These are phyloP conservation scores for Orbilia ellipsospora DNA, from an alignment of 2,329 filamentous ascomycete genomes.

Conservation along the genomic window DNA sequence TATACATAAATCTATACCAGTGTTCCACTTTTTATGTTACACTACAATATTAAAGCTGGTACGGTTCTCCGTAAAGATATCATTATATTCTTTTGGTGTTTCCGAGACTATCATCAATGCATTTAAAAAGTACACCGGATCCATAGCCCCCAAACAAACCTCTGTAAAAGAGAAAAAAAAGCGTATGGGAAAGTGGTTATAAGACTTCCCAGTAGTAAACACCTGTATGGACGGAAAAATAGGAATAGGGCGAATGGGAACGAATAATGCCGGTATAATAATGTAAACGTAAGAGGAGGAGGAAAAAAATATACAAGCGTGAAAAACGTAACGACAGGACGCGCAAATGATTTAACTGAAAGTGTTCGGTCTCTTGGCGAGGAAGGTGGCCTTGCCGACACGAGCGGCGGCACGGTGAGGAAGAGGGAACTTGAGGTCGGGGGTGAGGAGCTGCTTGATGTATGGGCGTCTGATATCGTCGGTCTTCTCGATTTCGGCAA, in stretches of 20 bases:
- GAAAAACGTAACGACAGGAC: slow-evolving; percentile 35
- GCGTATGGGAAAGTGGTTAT: slow-evolving; percentile 36
- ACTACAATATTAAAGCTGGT: not conserved
- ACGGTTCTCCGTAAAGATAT: slow-evolving; percentile 48
- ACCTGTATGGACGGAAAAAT: slow-evolving; percentile 43
- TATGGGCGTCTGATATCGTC: slow-evolving; percentile 97
- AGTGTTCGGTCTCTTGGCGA: slow-evolving; percentile 91
- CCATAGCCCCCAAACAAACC: slow-evolving; percentile 54
- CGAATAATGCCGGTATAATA: slow-evolving; percentile 53
- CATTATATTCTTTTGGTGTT: slow-evolving; percentile 55
- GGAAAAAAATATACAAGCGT: slow-evolving; percentile 53
- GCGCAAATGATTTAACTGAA: slow-evolving; percentile 81
- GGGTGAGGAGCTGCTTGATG: slow-evolving; percentile 97
- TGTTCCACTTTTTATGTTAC: not conserved
- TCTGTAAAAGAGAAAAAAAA: slow-evolving; percentile 43
- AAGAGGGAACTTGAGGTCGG: slow-evolving; percentile 97
- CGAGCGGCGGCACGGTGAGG: slow-evolving; percentile 92
- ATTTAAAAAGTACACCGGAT: slow-evolving; percentile 55
- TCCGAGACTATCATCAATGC: slow-evolving; percentile 56
- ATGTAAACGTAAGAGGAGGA: slow-evolving; percentile 48
- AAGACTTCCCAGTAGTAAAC: slow-evolving; percentile 47
- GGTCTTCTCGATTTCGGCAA: slow-evolving; percentile 94
- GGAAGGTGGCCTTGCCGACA: slow-evolving; percentile 89
- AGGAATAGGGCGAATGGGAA: slow-evolving; percentile 30
- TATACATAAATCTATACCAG: no score